Evolutionary conservation across 1,139 yeast species (phyloP).

Genomic region (Candida freyschussii): DNA sequence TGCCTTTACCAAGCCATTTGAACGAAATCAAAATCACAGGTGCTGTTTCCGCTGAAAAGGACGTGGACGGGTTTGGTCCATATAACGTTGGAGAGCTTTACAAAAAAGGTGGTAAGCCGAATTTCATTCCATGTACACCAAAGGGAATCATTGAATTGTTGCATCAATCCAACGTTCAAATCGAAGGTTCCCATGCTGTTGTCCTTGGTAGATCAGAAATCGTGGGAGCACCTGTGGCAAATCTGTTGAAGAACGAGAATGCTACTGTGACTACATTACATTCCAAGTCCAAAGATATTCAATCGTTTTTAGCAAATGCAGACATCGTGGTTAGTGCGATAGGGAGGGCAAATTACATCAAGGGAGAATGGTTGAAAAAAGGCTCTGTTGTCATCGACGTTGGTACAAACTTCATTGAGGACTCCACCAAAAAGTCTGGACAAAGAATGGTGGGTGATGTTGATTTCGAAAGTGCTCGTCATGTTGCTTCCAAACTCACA

Average conservation of each 20-base stretch:
- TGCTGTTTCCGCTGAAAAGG: conserved; percentile 62
- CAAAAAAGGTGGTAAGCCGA: conserved; percentile 67
- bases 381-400: conserved; percentile 74
- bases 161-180: conserved; percentile 53
- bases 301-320: conserved; percentile 50
- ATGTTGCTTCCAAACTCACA: conserved; percentile 58
- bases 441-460: conserved; percentile 73
- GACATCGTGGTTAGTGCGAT: conserved; percentile 77
- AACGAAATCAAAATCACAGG: conserved; percentile 66
- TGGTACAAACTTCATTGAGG: conserved; percentile 72
- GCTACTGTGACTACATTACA: conserved; percentile 77
- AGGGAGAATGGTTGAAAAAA: conserved; percentile 67
- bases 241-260: conserved; percentile 63
- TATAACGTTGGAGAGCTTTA: conserved; percentile 72
- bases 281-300: conserved; percentile 49
- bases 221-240: conserved; percentile 78
- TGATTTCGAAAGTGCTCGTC: conserved; percentile 53
- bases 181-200: conserved; percentile 68
- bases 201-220: conserved; percentile 80
- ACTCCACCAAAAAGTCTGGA: conserved; percentile 59
- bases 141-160: conserved; percentile 68
- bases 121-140: conserved; percentile 76
- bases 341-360: conserved; percentile 65
- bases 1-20: conserved; percentile 68
- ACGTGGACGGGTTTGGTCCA: conserved; percentile 77